Evolutionary conservation across 2,329 filamentous ascomycete species (phyloP).

Genomic region (Aspergillus brunneoviolaceus): DNA sequence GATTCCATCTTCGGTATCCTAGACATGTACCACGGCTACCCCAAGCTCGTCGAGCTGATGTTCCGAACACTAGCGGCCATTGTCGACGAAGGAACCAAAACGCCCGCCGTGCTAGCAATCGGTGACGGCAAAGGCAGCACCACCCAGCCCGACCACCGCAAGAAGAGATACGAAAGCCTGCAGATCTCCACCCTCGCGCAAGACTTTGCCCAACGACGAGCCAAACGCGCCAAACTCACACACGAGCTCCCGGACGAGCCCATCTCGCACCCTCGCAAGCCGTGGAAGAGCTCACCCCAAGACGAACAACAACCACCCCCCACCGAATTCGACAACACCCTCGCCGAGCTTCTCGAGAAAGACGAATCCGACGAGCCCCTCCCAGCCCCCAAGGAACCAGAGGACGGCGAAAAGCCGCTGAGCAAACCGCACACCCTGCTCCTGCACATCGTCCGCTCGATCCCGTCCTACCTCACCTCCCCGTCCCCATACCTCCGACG

Average conservation of each 20-base stretch:
- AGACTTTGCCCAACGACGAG: conserved; percentile 35
- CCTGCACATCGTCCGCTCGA: conserved; percentile 75
- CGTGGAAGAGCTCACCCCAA: conserved; percentile 31
- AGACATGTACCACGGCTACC: conserved; percentile 95
- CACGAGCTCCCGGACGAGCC: conserved; percentile 25
- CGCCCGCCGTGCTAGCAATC: conserved; percentile 49
- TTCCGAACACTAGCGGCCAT: conserved; percentile 81
- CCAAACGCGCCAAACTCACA: conserved; percentile 26
- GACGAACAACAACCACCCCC: conserved; percentile 23
- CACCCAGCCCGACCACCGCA: conserved; percentile 26
- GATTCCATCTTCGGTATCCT: conserved; percentile 87
- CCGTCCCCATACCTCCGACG: conserved; percentile 75
- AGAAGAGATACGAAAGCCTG: conserved; percentile 31
- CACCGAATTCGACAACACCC: conserved; percentile 27
- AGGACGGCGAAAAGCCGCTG: conserved; percentile 59
- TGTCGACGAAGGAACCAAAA: conserved; percentile 74
- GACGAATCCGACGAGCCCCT: conserved; percentile 37
- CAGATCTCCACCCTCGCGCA: conserved; percentile 34
- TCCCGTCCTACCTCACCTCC: conserved; percentile 87
- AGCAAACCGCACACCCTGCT: conserved; percentile 80
- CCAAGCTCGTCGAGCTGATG: conserved; percentile 76
- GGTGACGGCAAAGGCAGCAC: conserved; percentile 29
- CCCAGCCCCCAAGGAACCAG: conserved; percentile 47
- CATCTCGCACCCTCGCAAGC: conserved; percentile 32
- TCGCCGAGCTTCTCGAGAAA: conserved; percentile 35